Base-by-base conservation (phyloP, 139 green algal species). In the Zygnema circumcarinatum region DNA sequence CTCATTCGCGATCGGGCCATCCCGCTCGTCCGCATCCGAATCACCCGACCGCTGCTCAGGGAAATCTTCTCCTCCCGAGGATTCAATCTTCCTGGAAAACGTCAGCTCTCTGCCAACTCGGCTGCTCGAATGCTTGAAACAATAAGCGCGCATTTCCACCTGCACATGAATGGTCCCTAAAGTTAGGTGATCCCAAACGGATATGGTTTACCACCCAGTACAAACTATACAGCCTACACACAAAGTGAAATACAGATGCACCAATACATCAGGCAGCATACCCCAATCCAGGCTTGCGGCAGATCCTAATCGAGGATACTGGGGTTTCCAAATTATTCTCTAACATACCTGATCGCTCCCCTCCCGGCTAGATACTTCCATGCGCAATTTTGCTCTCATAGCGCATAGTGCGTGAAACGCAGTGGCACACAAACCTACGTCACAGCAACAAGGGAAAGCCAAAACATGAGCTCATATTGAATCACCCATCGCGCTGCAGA, bases 341-440 rank as follows among this genome's bases (percentile, higher is more conserved):
- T n/a, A n/a, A n/a, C n/a, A n/a, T n/a, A 92, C 35, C 41, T 92
- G 78, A n/a, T 79, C 74, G 39, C 41, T 52, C 38, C 82, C 86
- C 1, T 35, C 74, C 36, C 56, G 47, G 54, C 86, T 91, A 32
- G 40, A 31, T 16, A 62, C 47, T 62, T 92, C 88, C 89, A 92
- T 92, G 2, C 22, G 79, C 39, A 90, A 54, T 68, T 56, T 52
- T n/a, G 52, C 40, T 29, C 36, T 38, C 2, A 83, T 83, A 22
- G 89, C 89, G 68, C 89, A 92, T 76, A 90, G 29, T n/a, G 89
- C 84, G 68, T 92, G 89, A 32, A 92, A 92, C 25, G 88, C 73
- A 56, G 47, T 73, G 7, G 36, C 54, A 79, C 89, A 92, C 2
- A 78, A 38, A 31, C 89, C 84, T 89, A 62, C 79, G 25, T 36